Conservation (phyloP, 139 green algal genomes). For the Protoeuglena noctilucae region DNA sequence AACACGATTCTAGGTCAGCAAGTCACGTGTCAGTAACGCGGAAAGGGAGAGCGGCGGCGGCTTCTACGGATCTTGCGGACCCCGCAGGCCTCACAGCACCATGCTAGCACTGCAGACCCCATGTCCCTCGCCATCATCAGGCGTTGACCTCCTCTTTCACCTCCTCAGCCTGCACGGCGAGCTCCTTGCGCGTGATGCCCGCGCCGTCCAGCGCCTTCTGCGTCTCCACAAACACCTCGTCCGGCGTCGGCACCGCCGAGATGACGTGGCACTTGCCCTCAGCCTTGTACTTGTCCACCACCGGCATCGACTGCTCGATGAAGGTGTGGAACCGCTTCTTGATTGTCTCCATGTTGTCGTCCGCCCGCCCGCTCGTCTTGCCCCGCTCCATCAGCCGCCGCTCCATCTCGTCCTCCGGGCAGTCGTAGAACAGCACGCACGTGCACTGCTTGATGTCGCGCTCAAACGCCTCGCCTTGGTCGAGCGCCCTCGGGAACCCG, state of each 20-base stretch:
- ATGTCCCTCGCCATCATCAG: no score
- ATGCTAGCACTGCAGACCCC: no score
- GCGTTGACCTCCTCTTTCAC: no score
- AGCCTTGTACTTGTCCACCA: constrained; percentile 7
- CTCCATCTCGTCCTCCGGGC: constrained; percentile 27
- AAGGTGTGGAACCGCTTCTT: constrained; percentile 34
- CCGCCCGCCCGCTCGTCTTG: constrained; percentile 40
- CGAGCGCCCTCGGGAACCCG: constrained; percentile 71
- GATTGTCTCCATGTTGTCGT: constrained; percentile 56
- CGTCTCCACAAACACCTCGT: constrained; percentile 47
- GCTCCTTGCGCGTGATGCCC: no score
- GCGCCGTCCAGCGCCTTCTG: background rate
- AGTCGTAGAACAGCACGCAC: constrained; percentile 15
- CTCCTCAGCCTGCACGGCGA: no score
- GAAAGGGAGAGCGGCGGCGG: no score
- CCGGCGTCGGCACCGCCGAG: constrained; percentile 7
- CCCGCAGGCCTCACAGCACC: no score
- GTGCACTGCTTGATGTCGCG: constrained; percentile 21
- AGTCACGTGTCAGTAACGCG: no score
- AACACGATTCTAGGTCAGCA: no score
- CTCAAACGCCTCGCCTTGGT: constrained; percentile 59
- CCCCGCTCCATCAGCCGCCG: constrained; percentile 32
- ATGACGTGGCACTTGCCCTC: constrained; percentile 7
- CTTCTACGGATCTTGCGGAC: no score
- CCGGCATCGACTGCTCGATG: constrained; percentile 8